Evolutionary conservation across 257 asterid genomes (phyloP).

Genomic region (Capsicum baccatum): DNA sequence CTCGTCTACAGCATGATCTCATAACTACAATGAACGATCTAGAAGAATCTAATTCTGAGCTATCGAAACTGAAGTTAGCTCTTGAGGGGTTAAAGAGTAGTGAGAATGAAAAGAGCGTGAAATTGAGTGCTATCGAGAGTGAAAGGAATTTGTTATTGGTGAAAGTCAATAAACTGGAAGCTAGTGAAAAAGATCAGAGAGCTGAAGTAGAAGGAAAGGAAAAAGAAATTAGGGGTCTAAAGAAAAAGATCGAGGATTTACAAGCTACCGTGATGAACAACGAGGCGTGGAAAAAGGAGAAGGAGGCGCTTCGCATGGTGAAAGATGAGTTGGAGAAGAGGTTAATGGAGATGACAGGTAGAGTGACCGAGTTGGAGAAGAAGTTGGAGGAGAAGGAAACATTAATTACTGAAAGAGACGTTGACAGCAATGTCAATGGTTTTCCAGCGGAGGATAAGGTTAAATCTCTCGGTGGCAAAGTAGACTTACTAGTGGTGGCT

Average conservation of each 20-base stretch:
- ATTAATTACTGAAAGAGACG: conserved; percentile 41
- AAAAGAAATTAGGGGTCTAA: conserved; percentile 47
- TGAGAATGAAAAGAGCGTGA: conserved; percentile 51
- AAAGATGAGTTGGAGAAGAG: conserved; percentile 34
- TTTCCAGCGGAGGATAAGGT: conserved; percentile 21
- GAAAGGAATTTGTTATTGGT: conserved; percentile 58
- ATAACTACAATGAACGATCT: conserved; percentile 53
- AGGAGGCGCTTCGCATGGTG: conserved; percentile 43
- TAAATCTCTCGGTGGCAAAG: conserved; percentile 38
- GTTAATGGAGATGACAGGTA: conserved; percentile 40
- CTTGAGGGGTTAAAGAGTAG: conserved; percentile 47
- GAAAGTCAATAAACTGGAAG: conserved; percentile 45
- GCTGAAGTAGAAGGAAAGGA: conserved; percentile 52
- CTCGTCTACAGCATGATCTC: conserved; percentile 67
- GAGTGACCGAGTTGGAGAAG: conserved; percentile 47
- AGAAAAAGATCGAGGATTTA: conserved; percentile 51
- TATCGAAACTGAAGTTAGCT: conserved; percentile 44
- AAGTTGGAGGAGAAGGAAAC: conserved; percentile 59
- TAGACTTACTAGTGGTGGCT: conserved; percentile 49
- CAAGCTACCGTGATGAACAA: conserved; percentile 39
- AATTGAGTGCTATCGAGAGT: conserved; percentile 49
- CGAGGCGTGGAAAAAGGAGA: conserved; percentile 46
- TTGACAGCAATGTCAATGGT: conserved; percentile 39
- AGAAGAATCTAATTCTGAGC: conserved; percentile 52
- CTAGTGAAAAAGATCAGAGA: conserved; percentile 39